phyloP scores from a whole-genome alignment of 2,329 filamentous ascomycete genomes.

The Diaporthe eres region DNA sequence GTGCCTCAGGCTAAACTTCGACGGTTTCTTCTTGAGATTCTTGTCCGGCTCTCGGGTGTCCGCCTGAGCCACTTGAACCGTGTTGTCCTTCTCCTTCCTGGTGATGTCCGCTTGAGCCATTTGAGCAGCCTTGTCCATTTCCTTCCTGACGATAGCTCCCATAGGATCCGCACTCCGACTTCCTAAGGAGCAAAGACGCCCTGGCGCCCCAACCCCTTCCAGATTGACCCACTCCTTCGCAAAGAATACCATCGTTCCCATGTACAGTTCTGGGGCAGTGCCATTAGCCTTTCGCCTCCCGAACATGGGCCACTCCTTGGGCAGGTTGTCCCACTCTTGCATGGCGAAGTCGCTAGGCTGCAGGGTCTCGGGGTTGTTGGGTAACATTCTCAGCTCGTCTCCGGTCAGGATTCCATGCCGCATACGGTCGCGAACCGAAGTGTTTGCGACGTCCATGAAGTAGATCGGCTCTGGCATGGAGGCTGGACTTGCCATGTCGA shows the following conservation, averaged over 20 bases:
- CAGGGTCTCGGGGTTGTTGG: constrained; percentile 2
- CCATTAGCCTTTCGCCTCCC: neutral
- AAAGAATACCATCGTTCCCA: constrained; percentile 33
- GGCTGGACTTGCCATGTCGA: constrained; percentile 1
- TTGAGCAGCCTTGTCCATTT: neutral
- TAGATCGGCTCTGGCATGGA: constrained; percentile 3
- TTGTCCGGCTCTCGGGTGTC: neutral
- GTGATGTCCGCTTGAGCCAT: neutral
- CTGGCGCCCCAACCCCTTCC: constrained; percentile 13
- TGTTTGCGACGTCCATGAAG: constrained; percentile 28
- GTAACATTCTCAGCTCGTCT: neutral
- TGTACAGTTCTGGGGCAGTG: neutral
- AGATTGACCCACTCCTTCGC: constrained; percentile 33
- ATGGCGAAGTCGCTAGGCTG: constrained; percentile 32
- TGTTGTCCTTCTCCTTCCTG: neutral
- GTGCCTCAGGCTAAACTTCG: neutral
- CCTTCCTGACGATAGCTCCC: constrained; percentile 8
- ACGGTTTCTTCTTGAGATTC: constrained; percentile 6
- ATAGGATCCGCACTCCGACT: neutral
- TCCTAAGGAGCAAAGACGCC: neutral
- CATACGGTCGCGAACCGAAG: constrained; percentile 13
- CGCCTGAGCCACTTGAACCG: too few relatives aligned
- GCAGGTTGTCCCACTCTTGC: constrained; percentile 33
- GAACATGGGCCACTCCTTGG: constrained; percentile 29
- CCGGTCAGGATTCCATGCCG: constrained; percentile 29